phyloP scores from a whole-genome alignment of 1,284 basidiomycete genomes.

The Cutaneotrichosporon cavernicola region DNA sequence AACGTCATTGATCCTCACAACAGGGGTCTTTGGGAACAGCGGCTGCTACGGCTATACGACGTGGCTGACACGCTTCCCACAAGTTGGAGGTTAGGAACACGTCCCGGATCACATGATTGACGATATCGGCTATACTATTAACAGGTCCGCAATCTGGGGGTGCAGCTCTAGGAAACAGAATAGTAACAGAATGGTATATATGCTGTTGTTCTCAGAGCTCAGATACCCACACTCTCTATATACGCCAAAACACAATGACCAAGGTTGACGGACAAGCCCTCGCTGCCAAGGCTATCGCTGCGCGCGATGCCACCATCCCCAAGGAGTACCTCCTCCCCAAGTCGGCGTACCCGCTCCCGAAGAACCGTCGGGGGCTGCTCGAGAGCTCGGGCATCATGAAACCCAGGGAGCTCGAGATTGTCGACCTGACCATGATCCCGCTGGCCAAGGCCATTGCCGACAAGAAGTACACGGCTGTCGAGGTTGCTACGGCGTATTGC shows the following conservation, averaged over 20 bases:
- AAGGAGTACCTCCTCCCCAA: conserved; percentile 18
- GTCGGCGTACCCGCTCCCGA: conserved; percentile 7
- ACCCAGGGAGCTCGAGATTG: conserved; percentile 31
- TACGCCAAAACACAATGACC: not conserved
- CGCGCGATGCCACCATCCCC: conserved; percentile 21
- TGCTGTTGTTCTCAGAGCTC: not conserved
- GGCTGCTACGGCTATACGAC: not conserved
- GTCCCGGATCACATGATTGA: not conserved
- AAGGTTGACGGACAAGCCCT: not conserved
- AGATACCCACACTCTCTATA: not conserved
- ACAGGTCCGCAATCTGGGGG: not conserved
- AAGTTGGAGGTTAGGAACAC: not conserved
- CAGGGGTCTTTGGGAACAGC: not conserved
- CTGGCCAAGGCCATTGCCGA: conserved; percentile 41
- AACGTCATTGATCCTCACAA: not conserved
- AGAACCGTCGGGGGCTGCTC: conserved; percentile 15
- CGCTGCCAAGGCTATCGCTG: conserved; percentile 2
- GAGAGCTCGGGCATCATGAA: conserved; percentile 19
- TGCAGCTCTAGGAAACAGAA: not conserved
- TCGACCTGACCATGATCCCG: conserved; percentile 55
- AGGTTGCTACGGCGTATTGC: conserved; percentile 36
- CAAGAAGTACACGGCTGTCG: conserved; percentile 31
- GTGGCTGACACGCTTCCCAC: not conserved
- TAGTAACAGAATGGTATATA: not conserved
- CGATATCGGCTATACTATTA: not conserved